Evolutionary conservation across 139 green algal species (phyloP).

Genomic region (Tetratostichococcus sp.): DNA sequence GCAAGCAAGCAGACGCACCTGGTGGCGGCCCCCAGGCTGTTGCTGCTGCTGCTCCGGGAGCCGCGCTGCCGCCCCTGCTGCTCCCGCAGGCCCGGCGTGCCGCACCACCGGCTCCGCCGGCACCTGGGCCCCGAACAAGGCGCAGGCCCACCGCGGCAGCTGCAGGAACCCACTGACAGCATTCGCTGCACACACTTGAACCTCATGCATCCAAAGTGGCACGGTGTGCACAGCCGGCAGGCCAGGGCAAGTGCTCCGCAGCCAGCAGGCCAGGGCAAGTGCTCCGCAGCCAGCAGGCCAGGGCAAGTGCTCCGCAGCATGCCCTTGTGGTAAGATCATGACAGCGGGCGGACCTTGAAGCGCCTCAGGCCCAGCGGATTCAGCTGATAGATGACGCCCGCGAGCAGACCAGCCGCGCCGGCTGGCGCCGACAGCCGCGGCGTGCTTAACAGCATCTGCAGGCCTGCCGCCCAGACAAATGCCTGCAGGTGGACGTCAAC

Average conservation of each 20-base stretch:
- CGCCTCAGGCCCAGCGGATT: slow-evolving; percentile 39
- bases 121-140: background rate
- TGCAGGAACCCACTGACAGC: background rate
- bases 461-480: slow-evolving; percentile 8
- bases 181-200: too few relatives aligned
- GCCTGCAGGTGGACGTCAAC: background rate
- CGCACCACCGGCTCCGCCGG: background rate
- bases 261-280: too few relatives aligned
- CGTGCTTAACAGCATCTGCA: slow-evolving; percentile 48
- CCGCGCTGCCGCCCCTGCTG: background rate
- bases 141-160: slow-evolving; percentile 4
- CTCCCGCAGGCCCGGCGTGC: slow-evolving; percentile 4
- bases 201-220: too few relatives aligned
- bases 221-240: too few relatives aligned
- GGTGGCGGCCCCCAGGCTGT: background rate
- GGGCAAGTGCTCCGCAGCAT: too few relatives aligned
- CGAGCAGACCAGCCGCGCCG: slow-evolving; percentile 6
- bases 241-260: too few relatives aligned
- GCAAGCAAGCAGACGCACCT: too few relatives aligned
- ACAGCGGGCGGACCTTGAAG: slow-evolving; percentile 12
- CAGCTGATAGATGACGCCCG: slow-evolving; percentile 33
- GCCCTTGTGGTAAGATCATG: too few relatives aligned
- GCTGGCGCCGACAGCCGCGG: slow-evolving; percentile 9
- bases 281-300: too few relatives aligned
- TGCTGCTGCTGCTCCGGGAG: background rate